A percentile compares a stretch with the other conserved stretches of the same genome.
Conservation (phyloP, 2,329 filamentous ascomycete species). For the Xylariaceae sp. region DNA sequence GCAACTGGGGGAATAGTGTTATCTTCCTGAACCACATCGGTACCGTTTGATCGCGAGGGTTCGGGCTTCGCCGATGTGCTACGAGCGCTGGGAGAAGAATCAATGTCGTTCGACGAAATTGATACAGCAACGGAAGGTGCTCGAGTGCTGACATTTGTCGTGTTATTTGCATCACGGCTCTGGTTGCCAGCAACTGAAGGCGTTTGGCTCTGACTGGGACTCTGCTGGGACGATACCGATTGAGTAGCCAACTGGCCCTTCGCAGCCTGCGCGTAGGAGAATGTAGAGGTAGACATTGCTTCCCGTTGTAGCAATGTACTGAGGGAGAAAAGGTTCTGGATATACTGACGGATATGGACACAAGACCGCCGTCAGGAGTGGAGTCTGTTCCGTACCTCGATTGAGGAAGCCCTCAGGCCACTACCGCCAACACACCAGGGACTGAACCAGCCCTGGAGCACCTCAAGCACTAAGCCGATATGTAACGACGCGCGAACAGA, state of each 20-base stretch:
- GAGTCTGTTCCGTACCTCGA: conserved; percentile 23
- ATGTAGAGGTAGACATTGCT: conserved; percentile 54
- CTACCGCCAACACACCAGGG: conserved; percentile 27
- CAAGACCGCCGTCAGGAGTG: conserved; percentile 18
- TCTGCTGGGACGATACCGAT: conserved; percentile 27
- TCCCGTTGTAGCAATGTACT: conserved; percentile 16
- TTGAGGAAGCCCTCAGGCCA: conserved; percentile 23
- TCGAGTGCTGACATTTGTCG: conserved; percentile 30
- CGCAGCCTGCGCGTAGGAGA: conserved; percentile 94
- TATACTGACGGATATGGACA: conserved; percentile 16
- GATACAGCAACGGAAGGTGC: conserved; percentile 34
- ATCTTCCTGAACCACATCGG: conserved; percentile 21
- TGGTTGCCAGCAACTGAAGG: conserved; percentile 31
- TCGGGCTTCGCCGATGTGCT: conserved; percentile 28
- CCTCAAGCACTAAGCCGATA: conserved; percentile 21
- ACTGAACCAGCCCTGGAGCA: conserved; percentile 25
- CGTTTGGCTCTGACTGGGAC: conserved; percentile 28
- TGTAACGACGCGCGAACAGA: conserved; percentile 13
- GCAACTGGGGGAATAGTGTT: conserved; percentile 11
- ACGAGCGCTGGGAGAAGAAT: conserved; percentile 25
- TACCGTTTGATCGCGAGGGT: conserved; percentile 12
- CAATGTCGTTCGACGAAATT: conserved; percentile 34
- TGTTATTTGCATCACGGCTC: conserved; percentile 31
- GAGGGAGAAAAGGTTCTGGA: conserved; percentile 7
- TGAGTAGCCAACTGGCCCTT: conserved; percentile 60